Evolutionary conservation across 148 eudicot genomes (phyloP), one percentile per base, ranked within the genome.

Genomic region (Suaeda aralocaspica): DNA sequence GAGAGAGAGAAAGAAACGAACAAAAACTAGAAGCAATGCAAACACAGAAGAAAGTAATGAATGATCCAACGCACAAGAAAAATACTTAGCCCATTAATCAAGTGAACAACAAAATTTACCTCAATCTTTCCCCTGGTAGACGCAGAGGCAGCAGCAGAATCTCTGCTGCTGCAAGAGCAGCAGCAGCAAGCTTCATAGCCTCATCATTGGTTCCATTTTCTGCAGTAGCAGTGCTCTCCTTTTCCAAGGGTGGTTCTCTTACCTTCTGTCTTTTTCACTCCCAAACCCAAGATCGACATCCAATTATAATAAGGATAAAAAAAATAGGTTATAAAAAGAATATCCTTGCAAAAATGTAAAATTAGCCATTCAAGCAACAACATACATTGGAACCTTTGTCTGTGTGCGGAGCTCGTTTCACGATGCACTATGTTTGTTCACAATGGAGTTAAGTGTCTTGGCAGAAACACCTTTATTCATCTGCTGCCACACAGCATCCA

Each of bases 391-490:
- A 82, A 56, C 65, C 67, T 69, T 83, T 71, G 48, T 78, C 70
- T 64, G 79, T 84, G 46, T 70, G 72, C n/a, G 76, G 64, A 65
- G 74, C 64, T 76, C 29, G 80, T 45, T 81, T 83, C 49, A 58
- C 56, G 59, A 67, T 57, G 85, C 59, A 69, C 53, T 75, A 69
- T 67, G 66, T 74, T 78, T 82, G 71, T 77, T 77, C 69, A 85
- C 72, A 67, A 91, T 67, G 59, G 87, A 86, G 63, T 91, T 80
- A 33, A 80, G 79, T 48, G 89, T 83, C 75, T 79, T 88, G 13
- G 71, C 21, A 42, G 97, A 81, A 67, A 89, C 84, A 64, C 99
- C 99, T 85, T 94, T 94, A 62, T 86, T 89, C 96, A 94, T 89
- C 80, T 83, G 86, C 75, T 91, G 80, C 97, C 99, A 94, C 25